phyloP scores from a whole-genome alignment of 768 basidiomycete species.

The Boletus pseudo-olivaceus region DNA sequence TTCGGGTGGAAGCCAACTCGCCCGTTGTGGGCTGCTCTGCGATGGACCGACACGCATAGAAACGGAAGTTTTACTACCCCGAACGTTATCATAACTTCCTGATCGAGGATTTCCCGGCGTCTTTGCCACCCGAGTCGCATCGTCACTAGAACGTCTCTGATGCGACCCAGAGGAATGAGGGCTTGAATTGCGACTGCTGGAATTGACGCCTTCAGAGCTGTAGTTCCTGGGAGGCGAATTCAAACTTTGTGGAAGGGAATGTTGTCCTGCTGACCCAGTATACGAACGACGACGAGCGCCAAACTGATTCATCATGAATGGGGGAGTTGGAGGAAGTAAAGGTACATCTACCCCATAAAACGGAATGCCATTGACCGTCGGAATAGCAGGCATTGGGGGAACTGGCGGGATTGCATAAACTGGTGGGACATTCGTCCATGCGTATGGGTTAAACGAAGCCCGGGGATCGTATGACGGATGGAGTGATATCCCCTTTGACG shows the following conservation, averaged over 20 bases:
- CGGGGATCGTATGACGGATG: slow-evolving; percentile 28
- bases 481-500: slow-evolving; percentile 28
- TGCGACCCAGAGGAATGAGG: slow-evolving; percentile 21
- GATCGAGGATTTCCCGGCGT: slow-evolving; percentile 7
- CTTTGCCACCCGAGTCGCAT: slow-evolving; percentile 18
- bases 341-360: slow-evolving; percentile 59
- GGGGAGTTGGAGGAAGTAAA: slow-evolving; percentile 66
- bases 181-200: slow-evolving; percentile 18
- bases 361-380: slow-evolving; percentile 36
- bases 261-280: slow-evolving; percentile 31
- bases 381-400: slow-evolving; percentile 34
- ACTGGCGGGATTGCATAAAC: slow-evolving; percentile 35
- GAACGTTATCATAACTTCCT: slow-evolving; percentile 17
- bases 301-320: slow-evolving; percentile 69
- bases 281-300: slow-evolving; percentile 39
- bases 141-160: slow-evolving; percentile 32
- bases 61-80: slow-evolving; percentile 8
- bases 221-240: slow-evolving; percentile 21
- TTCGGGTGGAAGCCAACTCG: slow-evolving; percentile 24
- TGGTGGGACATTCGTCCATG: slow-evolving; percentile 19
- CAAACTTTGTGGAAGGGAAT: slow-evolving; percentile 23
- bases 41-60: slow-evolving; percentile 7
- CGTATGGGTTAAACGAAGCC: slow-evolving; percentile 26
- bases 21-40: slow-evolving; percentile 18
- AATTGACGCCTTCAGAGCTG: slow-evolving; percentile 23